Evolutionary conservation across 345 rosid species (phyloP).

Genomic region (Raphanus raphanistrum): DNA sequence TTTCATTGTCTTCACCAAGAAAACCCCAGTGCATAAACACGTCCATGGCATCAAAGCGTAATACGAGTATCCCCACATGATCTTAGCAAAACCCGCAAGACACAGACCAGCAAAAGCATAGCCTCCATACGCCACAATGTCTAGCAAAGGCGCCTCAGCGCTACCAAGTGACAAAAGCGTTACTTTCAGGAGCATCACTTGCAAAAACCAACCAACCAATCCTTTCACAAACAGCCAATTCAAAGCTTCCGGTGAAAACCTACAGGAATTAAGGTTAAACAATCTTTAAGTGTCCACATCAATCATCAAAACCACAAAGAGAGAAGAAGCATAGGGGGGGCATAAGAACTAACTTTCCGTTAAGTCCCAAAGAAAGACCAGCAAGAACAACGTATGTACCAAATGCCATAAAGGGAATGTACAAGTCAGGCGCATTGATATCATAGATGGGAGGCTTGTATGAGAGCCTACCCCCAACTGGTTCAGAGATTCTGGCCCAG

Average conservation of each 20-base stretch:
- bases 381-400: constrained; percentile 68
- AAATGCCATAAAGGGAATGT: constrained; percentile 77
- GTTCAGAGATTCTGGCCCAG: constrained; percentile 72
- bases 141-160: constrained; percentile 55
- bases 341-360: constrained; percentile 52
- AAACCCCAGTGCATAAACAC: constrained; percentile 51
- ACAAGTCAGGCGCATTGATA: constrained; percentile 73
- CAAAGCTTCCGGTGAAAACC: constrained; percentile 56
- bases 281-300: not conserved
- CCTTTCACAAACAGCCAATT: constrained; percentile 62
- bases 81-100: constrained; percentile 44
- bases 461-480: constrained; percentile 65
- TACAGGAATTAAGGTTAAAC: not conserved
- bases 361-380: constrained; percentile 59
- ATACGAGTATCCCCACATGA: constrained; percentile 44
- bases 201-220: constrained; percentile 52
- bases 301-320: not conserved
- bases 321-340: not conserved
- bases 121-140: constrained; percentile 56
- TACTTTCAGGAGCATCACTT: constrained; percentile 52
- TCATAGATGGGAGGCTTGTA: constrained; percentile 71
- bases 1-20: constrained; percentile 62
- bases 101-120: constrained; percentile 58
- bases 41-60: constrained; percentile 50
- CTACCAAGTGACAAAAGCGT: constrained; percentile 50